Evolutionary conservation across 2,329 filamentous ascomycete species (phyloP).

Genomic region (Neofusicoccum sp.): DNA sequence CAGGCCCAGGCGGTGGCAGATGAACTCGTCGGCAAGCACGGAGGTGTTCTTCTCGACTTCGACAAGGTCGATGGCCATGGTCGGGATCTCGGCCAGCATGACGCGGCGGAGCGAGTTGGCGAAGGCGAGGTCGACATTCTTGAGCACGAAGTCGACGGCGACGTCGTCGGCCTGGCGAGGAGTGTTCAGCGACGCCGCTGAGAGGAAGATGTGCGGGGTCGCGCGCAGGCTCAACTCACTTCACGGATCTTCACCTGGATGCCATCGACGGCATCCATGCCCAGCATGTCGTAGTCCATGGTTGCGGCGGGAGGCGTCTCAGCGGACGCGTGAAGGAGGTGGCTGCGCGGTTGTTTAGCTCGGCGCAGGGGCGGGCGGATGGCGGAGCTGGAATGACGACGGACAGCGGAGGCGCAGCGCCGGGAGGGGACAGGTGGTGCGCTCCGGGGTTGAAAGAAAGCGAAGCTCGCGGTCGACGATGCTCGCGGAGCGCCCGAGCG

Average conservation of each 20-base stretch:
- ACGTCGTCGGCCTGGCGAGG: slow-evolving; percentile 66
- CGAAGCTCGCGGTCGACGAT: background rate
- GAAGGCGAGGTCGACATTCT: slow-evolving; percentile 83
- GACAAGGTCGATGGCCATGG: slow-evolving; percentile 90
- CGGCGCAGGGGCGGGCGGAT: background rate
- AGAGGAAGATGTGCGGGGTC: slow-evolving; percentile 21
- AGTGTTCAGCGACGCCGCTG: background rate
- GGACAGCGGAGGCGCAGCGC: background rate
- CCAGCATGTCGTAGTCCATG: slow-evolving; percentile 52
- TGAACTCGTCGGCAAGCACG: slow-evolving; percentile 94
- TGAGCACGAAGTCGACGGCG: slow-evolving; percentile 88
- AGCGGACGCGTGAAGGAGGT: slow-evolving; percentile 10
- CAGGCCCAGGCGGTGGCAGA: slow-evolving; percentile 86
- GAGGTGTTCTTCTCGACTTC: slow-evolving; percentile 91
- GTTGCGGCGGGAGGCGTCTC: slow-evolving; percentile 21
- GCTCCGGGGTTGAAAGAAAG: background rate
- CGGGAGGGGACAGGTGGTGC: background rate
- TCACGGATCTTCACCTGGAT: slow-evolving; percentile 49
- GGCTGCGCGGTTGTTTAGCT: background rate
- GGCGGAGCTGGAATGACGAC: background rate
- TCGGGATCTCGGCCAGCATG: slow-evolving; percentile 91
- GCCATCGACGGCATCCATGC: slow-evolving; percentile 46
- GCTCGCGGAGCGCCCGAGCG: slow-evolving; percentile 2
- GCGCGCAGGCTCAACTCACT: slow-evolving; percentile 21
- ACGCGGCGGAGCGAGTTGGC: slow-evolving; percentile 89